Evolutionary conservation across 208 protist species (phyloP), one percentile per base, ranked within the genome.

Genomic region (Trypanosoma platydactyli): DNA sequence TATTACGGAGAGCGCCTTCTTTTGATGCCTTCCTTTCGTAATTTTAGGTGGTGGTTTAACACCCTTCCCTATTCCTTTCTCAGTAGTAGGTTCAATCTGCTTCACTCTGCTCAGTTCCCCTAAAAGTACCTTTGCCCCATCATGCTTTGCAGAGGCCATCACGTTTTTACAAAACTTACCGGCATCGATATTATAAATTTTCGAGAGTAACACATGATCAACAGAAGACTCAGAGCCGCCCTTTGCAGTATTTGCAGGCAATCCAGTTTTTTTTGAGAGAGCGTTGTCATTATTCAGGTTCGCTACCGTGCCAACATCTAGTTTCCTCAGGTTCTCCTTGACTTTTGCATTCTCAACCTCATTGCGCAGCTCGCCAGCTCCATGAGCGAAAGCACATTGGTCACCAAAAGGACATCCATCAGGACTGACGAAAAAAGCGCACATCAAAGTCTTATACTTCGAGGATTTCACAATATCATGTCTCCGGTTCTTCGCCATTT

Each of bases 361-460:
- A 4, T 49, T 27, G 3, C 88, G 74, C 62, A 94, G 71, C 61
- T 94, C 88, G 5, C 71, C 75, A 45, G 80, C 71, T 41, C 88
- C 83, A 60, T 94, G 85, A 25, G 85, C 88, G 59, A 94, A 94
- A 68, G 83, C 85, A 51, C 88, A 94, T n/a, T 77, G 77, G 11
- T 84, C 80, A 33, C 81, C 88, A 60, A 90, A 92, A 3, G 80
- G 85, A 61, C 85, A 94, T 15, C 80, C 85, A 56, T 76, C 77
- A 13, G 62, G 63, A 27, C 70, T 86, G 16, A 79, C 16, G 41
- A 80, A 91, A 68, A 87, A 94, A 13, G 70, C 78, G 64, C 85
- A 94, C 22, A 94, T 81, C n/a, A 77, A 89, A 55, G 88, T 92
- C 70, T 94, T 94, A 65, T 80, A 91, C 76, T 92, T 94, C 55